Conservation (phyloP, 2,329 filamentous ascomycete genomes). For the Domatiomyces globalis region DNA sequence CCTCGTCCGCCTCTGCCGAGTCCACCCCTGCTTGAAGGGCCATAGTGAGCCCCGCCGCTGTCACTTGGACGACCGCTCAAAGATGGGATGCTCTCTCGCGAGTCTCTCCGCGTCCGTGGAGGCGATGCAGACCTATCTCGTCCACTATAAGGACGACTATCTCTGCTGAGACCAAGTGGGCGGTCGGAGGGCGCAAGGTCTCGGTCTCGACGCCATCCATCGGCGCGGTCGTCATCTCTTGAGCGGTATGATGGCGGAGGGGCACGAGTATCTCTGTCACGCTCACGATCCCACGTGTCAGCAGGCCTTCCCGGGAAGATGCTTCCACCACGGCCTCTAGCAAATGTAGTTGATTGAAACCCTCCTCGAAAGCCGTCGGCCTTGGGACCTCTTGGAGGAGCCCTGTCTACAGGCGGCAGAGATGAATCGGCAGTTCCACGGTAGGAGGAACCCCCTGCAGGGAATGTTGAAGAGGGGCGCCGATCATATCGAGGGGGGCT, state of each 20-base stretch:
- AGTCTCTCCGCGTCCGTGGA: slow-evolving; percentile 30
- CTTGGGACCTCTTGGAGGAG: slow-evolving; percentile 70
- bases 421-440: slow-evolving; percentile 44
- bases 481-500: slow-evolving; percentile 57
- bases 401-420: slow-evolving; percentile 45
- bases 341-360: slow-evolving; percentile 17
- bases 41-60: slow-evolving; percentile 22
- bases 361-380: slow-evolving; percentile 52
- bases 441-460: slow-evolving; percentile 37
- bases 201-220: slow-evolving; percentile 34
- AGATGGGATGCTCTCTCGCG: slow-evolving; percentile 29
- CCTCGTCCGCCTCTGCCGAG: slow-evolving; percentile 28
- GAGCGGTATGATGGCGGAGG: slow-evolving; percentile 29
- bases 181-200: slow-evolving; percentile 32
- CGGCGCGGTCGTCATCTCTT: slow-evolving; percentile 24
- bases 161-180: slow-evolving; percentile 19
- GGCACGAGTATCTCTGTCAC: slow-evolving; percentile 28
- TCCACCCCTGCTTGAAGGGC: slow-evolving; percentile 25
- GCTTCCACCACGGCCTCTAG: slow-evolving; percentile 43
- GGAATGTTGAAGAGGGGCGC: slow-evolving; percentile 50
- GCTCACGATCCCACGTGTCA: slow-evolving; percentile 31
- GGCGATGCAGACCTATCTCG: slow-evolving; percentile 33
- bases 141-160: slow-evolving; percentile 30
- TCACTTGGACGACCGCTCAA: slow-evolving; percentile 25
- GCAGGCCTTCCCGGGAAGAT: slow-evolving; percentile 46